A percentile compares a stretch with the other conserved stretches of the same genome.
Evolutionary conservation across 768 basidiomycete species (phyloP).

Genomic region (Gyrodon lividus): DNA sequence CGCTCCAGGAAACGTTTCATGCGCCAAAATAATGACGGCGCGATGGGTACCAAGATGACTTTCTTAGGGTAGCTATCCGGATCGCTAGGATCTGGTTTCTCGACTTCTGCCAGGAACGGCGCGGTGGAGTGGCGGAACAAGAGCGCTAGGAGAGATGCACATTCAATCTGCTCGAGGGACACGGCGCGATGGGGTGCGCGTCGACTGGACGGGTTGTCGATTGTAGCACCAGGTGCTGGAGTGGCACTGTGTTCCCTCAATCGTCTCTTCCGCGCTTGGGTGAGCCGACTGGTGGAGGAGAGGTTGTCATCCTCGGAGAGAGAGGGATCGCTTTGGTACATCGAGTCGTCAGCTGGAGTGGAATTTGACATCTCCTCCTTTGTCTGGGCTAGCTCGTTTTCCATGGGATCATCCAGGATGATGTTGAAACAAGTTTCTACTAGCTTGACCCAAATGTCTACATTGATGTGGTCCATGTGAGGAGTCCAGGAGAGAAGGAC

Average conservation of each 20-base stretch:
- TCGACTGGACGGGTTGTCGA: constrained; percentile 22
- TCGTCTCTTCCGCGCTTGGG: constrained; percentile 25
- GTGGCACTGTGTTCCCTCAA: constrained; percentile 22
- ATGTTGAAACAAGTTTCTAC: constrained; percentile 76
- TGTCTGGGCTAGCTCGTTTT: constrained; percentile 27
- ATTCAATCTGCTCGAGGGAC: constrained; percentile 67
- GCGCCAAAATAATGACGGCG: constrained; percentile 54
- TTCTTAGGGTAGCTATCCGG: constrained; percentile 34
- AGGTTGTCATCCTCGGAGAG: constrained; percentile 30
- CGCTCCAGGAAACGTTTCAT: constrained; percentile 60
- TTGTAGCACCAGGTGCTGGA: constrained; percentile 14
- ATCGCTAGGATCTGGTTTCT: constrained; percentile 20
- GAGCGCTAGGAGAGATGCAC: constrained; percentile 59
- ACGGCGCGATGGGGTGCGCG: constrained; percentile 31
- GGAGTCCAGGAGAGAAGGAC: constrained; percentile 62
- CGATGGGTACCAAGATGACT: constrained; percentile 14
- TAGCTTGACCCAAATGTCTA: constrained; percentile 62
- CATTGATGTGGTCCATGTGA: constrained; percentile 76
- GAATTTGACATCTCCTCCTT: constrained; percentile 23
- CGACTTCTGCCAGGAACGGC: constrained; percentile 50
- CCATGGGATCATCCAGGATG: constrained; percentile 59
- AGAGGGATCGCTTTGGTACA: constrained; percentile 35
- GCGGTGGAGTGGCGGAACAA: constrained; percentile 57
- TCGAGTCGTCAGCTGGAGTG: constrained; percentile 20
- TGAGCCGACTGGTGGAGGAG: constrained; percentile 27